phyloP scores from a whole-genome alignment of 805 yeast species.

The Ogataea pini region DNA sequence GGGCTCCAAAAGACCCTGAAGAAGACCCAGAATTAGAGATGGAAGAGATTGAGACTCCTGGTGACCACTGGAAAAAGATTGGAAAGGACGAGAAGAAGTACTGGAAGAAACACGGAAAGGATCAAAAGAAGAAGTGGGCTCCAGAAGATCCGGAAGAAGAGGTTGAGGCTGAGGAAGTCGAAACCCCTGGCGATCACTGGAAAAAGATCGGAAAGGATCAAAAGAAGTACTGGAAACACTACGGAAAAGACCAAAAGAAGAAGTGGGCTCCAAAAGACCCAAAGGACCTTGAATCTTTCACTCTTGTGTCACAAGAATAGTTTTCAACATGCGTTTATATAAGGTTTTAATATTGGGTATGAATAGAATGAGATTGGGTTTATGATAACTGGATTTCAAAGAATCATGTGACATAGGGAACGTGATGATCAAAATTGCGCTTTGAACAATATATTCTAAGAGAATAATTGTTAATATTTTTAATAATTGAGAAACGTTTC shows the following conservation, averaged over 20 bases:
- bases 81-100: conserved; percentile 25
- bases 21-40: conserved; percentile 1
- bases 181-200: conserved; percentile 24
- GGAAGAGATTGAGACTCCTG: conserved; percentile 16
- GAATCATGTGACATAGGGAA: too few species aligned
- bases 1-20: conserved; percentile 21
- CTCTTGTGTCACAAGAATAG: conserved; percentile 1
- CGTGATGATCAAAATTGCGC: too few species aligned
- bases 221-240: conserved; percentile 27
- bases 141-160: conserved; percentile 19
- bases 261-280: conserved; percentile 24
- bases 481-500: too few species aligned
- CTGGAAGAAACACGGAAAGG: conserved; percentile 29
- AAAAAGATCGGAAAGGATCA: conserved; percentile 24
- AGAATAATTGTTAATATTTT: too few species aligned
- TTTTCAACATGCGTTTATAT: too few species aligned
- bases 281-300: conserved; percentile 8
- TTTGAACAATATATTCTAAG: too few species aligned
- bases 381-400: too few species aligned
- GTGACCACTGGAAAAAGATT: conserved; percentile 23
- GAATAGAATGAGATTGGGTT: background rate
- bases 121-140: conserved; percentile 28
- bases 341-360: too few species aligned
- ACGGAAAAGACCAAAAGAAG: conserved; percentile 29
- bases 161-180: conserved; percentile 8